Base-by-base conservation (phyloP, 2,329 filamentous ascomycete genomes). In the Alternaria brassicicola region DNA sequence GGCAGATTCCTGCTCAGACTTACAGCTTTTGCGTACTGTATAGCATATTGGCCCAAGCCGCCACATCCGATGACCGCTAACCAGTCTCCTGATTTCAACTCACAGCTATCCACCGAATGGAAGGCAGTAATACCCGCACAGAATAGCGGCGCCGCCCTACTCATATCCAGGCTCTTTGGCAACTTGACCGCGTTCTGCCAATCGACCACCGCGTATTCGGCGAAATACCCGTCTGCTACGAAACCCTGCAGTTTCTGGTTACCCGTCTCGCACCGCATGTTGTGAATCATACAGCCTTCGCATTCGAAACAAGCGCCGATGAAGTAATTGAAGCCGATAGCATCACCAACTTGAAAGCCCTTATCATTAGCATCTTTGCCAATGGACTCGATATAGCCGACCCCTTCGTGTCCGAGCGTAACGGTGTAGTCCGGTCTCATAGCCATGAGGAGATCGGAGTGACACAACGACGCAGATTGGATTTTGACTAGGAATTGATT, bases 81-180 rank as follows among this genome's bases (percentile, higher is more conserved):
- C 71, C 75, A 79, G 42, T 78, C 63, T 1, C 73, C 76, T 2
- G 55, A 42, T 46, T 74, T 70, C 19, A 75, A 52, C 46, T 74
- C 72, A 48, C 73, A 75, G 36, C 63, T 67, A 25, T 76, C 71
- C 2, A 76, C 69, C 1, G 69, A 68, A 58, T 76, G 70, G 41
- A 67, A 71, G 7, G 73, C 76, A 1, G 82, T 84, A 48, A 84
- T 79, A 1, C 82, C 82, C 1, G 83, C 82, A 61, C 83, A 84
- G 64, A 84, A 82, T 5, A 84, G 63, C 15, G 81, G 79, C 31
- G 81, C 75, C 4, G 75, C 70, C 15, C 62, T 71, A 42, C 71
- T 71, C 43, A 79, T 68, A 41, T 78, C 73, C 51, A 76, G 59
- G 9, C 48, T 61, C 33, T 78, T 66, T 19, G 80, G 78, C 3